Conservation (phyloP, 202 grass and related monocot species). For the Brachypodium distachyon region DNA sequence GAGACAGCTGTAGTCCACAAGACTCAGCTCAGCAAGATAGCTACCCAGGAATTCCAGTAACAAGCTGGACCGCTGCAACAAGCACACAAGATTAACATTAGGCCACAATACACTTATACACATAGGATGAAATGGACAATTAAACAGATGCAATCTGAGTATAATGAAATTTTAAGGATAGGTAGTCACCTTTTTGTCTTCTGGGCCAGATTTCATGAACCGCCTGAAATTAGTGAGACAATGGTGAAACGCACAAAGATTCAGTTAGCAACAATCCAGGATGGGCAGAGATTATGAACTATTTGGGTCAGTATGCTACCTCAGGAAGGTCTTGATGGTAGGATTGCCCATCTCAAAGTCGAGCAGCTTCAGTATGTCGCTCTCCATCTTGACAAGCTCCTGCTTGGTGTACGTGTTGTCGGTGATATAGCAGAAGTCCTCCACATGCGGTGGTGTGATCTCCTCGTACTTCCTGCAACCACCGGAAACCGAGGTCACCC, state of each 20-base stretch:
- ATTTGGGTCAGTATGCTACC: constrained; percentile 13
- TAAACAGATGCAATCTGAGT: background rate
- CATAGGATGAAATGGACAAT: background rate
- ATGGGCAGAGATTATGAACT: background rate
- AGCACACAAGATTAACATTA: constrained; percentile 17
- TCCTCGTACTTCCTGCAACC: constrained; percentile 80
- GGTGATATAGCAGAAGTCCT: constrained; percentile 91
- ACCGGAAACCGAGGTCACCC: background rate
- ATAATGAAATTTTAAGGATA: background rate
- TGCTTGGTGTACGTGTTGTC: constrained; percentile 86
- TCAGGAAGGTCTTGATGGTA: constrained; percentile 83
- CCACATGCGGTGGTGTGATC: constrained; percentile 48
- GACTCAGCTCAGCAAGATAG: constrained; percentile 78
- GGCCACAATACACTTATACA: background rate
- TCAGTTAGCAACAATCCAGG: background rate
- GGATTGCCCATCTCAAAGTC: constrained; percentile 82
- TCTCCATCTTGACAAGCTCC: constrained; percentile 88
- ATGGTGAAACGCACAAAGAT: background rate
- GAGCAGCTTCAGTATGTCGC: constrained; percentile 70
- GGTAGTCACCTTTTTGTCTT: constrained; percentile 50
- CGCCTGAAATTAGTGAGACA: constrained; percentile 35
- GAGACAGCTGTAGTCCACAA: constrained; percentile 71
- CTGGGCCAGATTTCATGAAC: constrained; percentile 43
- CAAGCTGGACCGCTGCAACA: constrained; percentile 44
- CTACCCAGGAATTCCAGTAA: constrained; percentile 57